These are phyloP conservation scores for Pachysandra terminalis DNA, from an alignment of 164 flowering plant genomes.

Conservation along the genomic window DNA sequence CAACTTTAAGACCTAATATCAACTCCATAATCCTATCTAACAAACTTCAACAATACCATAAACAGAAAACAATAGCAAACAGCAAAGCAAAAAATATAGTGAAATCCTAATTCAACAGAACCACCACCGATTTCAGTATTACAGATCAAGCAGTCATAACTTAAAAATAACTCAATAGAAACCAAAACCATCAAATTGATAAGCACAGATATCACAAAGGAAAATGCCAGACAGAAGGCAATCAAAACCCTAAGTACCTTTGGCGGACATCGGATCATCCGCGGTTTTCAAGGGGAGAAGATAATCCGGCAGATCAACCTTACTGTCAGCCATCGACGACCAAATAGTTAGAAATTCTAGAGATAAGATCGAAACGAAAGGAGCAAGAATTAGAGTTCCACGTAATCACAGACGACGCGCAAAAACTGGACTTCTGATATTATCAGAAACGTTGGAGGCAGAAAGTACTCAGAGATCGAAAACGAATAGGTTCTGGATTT, in stretches of 20 bases:
- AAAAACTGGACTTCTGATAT: not conserved
- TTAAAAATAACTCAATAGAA: constrained; percentile 1
- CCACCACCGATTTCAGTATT: not conserved
- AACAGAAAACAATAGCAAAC: not conserved
- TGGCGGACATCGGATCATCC: constrained; percentile 44
- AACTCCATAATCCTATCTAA: no score
- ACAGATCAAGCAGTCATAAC: constrained; percentile 20
- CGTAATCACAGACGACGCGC: not conserved
- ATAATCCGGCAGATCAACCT: constrained; percentile 76
- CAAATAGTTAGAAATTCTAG: constrained; percentile 1
- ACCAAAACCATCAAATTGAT: not conserved
- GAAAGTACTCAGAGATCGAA: not conserved
- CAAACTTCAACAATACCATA: not conserved
- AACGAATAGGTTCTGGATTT: not conserved
- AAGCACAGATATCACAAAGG: not conserved
- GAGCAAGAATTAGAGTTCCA: not conserved
- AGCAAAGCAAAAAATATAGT: not conserved
- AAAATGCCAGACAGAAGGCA: not conserved
- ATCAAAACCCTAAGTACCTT: constrained; percentile 35
- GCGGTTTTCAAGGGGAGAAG: constrained; percentile 46
- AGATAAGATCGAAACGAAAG: not conserved
- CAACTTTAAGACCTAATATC: not conserved
- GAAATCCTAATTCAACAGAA: constrained; percentile 11
- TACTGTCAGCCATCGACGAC: constrained; percentile 53
- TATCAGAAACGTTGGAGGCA: not conserved